These are phyloP conservation scores for Quercus tomentella DNA, from an alignment of 331 rosid genomes.

Conservation along the genomic window DNA sequence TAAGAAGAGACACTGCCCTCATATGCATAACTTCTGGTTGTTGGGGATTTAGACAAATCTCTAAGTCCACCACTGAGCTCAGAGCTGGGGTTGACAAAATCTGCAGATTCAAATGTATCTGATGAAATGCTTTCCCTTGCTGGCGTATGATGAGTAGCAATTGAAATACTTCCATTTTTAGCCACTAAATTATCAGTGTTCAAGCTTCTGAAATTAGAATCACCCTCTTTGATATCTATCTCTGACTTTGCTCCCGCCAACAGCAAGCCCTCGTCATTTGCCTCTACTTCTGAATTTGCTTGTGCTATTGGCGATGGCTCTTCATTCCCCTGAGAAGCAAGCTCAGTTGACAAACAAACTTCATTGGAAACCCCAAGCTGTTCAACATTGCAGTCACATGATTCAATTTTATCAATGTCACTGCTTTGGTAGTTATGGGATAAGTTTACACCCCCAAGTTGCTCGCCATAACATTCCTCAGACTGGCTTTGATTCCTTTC, in stretches of 20 bases:
- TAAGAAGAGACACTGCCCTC: constrained; percentile 74
- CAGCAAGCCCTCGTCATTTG: constrained; percentile 24
- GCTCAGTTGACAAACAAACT: constrained; percentile 39
- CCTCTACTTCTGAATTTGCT: constrained; percentile 25
- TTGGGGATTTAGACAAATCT: constrained; percentile 38
- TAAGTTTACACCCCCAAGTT: constrained; percentile 6
- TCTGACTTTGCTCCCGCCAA: constrained; percentile 28
- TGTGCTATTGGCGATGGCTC: constrained; percentile 5
- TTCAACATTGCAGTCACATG: constrained; percentile 20
- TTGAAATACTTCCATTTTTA: constrained; percentile 30
- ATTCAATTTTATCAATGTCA: constrained; percentile 11
- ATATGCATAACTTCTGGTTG: constrained; percentile 40
- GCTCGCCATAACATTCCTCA: constrained; percentile 1
- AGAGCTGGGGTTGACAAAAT: constrained; percentile 30
- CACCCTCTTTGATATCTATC: constrained; percentile 17
- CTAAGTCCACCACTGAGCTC: constrained; percentile 30
- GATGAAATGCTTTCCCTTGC: constrained; percentile 27
- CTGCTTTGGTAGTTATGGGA: not conserved
- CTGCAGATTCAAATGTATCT: constrained; percentile 24
- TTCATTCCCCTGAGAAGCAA: constrained; percentile 26
- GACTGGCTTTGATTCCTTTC: constrained; percentile 24
- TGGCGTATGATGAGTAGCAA: constrained; percentile 11
- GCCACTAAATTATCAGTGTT: constrained; percentile 20
- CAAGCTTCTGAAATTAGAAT: constrained; percentile 35
- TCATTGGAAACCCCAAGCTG: constrained; percentile 33